Conservation (phyloP, 1,139 yeast species). For the Taiozyma onychis region DNA sequence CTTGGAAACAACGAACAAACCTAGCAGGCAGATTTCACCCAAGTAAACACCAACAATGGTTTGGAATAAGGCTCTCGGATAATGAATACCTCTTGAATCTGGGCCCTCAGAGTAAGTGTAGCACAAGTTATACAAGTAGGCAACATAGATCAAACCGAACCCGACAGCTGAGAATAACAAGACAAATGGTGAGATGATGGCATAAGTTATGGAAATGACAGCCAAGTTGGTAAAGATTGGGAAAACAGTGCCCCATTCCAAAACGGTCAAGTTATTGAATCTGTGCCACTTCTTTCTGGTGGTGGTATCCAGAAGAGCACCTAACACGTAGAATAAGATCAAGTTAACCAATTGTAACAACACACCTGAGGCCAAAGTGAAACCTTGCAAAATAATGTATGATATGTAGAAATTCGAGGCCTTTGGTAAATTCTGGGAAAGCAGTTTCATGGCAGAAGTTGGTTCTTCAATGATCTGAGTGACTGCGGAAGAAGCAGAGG, state of each 20-base stretch:
- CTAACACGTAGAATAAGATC: conserved; percentile 63
- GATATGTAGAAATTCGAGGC: conserved; percentile 77
- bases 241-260: conserved; percentile 86
- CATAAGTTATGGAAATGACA: conserved; percentile 71
- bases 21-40: conserved; percentile 80
- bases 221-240: conserved; percentile 82
- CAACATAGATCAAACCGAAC: conserved; percentile 67
- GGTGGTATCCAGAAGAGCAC: conserved; percentile 66
- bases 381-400: conserved; percentile 73
- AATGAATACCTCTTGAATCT: conserved; percentile 79
- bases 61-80: conserved; percentile 84
- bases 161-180: conserved; percentile 66
- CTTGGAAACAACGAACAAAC: conserved; percentile 83
- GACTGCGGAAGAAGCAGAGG: conserved; percentile 72
- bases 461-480: conserved; percentile 50
- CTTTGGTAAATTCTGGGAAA: conserved; percentile 58
- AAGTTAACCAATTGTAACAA: conserved; percentile 74
- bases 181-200: conserved; percentile 76
- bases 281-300: conserved; percentile 85
- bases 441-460: conserved; percentile 44
- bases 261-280: conserved; percentile 52
- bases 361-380: conserved; percentile 74
- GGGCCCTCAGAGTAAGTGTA: conserved; percentile 62
- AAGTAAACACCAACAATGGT: conserved; percentile 83
- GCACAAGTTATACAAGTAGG: conserved; percentile 72